A percentile compares a stretch with the other conserved stretches of the same genome.
Evolutionary conservation across 2,329 filamentous ascomycete genomes (phyloP).

Genomic region (Alternaria burnsii): DNA sequence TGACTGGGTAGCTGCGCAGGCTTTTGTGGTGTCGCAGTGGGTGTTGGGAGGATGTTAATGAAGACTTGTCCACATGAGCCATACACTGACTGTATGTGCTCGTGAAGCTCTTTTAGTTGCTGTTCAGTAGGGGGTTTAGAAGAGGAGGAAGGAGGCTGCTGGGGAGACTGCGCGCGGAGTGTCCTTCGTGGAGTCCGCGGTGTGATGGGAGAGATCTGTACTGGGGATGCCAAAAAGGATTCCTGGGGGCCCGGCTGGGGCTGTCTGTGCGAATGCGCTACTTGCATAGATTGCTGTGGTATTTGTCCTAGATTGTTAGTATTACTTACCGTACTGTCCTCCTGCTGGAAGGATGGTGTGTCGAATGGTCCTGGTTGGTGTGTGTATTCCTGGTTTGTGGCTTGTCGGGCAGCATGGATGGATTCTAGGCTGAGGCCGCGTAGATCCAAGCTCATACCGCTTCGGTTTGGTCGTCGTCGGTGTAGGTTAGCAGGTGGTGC

Average conservation of each 20-base stretch:
- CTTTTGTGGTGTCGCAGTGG: constrained; percentile 59
- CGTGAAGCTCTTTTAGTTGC: constrained; percentile 53
- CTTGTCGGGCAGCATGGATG: constrained; percentile 36
- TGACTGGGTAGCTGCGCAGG: constrained; percentile 49
- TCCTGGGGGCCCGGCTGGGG: constrained; percentile 74
- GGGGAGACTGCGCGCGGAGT: constrained; percentile 44
- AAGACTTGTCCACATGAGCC: constrained; percentile 53
- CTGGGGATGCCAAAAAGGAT: constrained; percentile 49
- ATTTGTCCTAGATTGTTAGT: constrained; percentile 66
- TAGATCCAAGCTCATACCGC: constrained; percentile 84
- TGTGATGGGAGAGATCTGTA: constrained; percentile 48
- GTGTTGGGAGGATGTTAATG: constrained; percentile 61
- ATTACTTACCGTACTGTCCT: constrained; percentile 63
- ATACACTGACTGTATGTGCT: constrained; percentile 56
- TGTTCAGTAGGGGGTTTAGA: constrained; percentile 51
- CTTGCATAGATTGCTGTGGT: constrained; percentile 83
- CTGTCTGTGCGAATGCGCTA: constrained; percentile 88
- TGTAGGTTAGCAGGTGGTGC: constrained; percentile 68
- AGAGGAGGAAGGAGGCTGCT: constrained; percentile 42
- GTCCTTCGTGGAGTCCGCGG: constrained; percentile 47
- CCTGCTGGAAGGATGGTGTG: constrained; percentile 55
- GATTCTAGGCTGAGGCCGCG: constrained; percentile 65
- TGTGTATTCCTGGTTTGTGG: constrained; percentile 54
- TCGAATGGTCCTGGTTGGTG: constrained; percentile 37
- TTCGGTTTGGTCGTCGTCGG: constrained; percentile 68